A percentile compares a stretch with the other conserved stretches of the same genome.
Conservation (phyloP, 208 protist genomes). For the Acanthamoeba castellanii region DNA sequence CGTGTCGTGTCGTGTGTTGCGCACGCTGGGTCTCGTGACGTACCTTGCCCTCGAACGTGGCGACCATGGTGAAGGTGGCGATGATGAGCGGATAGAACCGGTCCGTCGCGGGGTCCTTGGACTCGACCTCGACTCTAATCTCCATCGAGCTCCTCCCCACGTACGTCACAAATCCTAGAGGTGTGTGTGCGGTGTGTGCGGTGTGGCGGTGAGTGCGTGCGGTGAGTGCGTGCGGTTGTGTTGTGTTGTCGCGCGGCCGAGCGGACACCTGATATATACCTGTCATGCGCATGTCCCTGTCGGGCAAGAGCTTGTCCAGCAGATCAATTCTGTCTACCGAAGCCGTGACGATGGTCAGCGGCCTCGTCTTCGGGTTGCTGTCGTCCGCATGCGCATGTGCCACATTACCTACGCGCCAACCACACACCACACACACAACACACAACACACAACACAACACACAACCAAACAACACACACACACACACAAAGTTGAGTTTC, state of each 20-base stretch:
- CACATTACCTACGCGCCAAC: conserved; percentile 38
- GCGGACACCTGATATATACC: not conserved
- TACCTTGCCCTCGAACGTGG: conserved; percentile 63
- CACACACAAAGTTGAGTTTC: not conserved
- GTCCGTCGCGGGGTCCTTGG: conserved; percentile 47
- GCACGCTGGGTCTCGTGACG: not conserved
- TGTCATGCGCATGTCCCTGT: conserved; percentile 75
- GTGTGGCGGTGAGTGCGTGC: too few species aligned
- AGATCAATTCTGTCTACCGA: conserved; percentile 71
- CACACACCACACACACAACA: not conserved
- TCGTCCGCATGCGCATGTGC: conserved; percentile 48
- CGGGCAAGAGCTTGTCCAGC: conserved; percentile 58
- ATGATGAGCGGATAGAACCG: conserved; percentile 58
- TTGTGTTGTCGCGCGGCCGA: too few species aligned
- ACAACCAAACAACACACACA: not conserved
- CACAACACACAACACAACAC: not conserved
- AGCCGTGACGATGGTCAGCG: conserved; percentile 75
- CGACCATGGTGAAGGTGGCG: conserved; percentile 67
- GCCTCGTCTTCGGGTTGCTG: conserved; percentile 49
- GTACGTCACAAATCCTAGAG: conserved; percentile 61
- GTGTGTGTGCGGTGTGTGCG: too few species aligned
- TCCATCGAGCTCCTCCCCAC: conserved; percentile 73
- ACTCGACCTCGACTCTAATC: conserved; percentile 59
- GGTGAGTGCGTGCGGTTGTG: too few species aligned
- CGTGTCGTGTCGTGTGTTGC: not conserved